Evolutionary conservation across 495 filamentous ascomycete genomes (phyloP), one percentile per base, ranked within the genome.

Genomic region (Extremus antarcticus): DNA sequence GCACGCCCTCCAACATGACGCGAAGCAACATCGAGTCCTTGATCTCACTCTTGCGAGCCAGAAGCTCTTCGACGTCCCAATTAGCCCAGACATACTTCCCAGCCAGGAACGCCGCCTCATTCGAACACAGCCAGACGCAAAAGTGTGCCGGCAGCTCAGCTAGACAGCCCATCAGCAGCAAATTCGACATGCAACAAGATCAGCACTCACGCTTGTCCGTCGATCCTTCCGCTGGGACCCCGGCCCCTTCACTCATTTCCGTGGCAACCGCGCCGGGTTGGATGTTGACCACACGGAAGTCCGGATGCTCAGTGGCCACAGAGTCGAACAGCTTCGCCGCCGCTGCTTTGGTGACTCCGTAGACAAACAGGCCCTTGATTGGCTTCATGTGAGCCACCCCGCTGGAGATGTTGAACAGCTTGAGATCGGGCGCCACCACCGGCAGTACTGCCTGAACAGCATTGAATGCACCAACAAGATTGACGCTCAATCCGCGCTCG

Each of bases 201-300:
- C n/a, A n/a, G n/a, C n/a, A n/a, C n/a, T n/a, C 35, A 40, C n/a
- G 35, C 35, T 40, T 40, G 35, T 40, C 35, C 40, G 52, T 63
- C 64, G 41, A 53, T 57, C 25, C 68, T 54, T 51, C 67, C 67
- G 9, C 68, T n/a, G 10, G 10, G 10, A n/a, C 35, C 35, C 35
- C 67, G 0, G 58, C 66, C 47, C 66, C 65, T 10, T 54, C 60
- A 25, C 63, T 70, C 69, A 73, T 71, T 9, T 52, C 71, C 47
- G 71, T 74, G 43, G 66, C 65, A 49, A 72, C 71, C 25, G 69
- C 55, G 0, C 74, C 74, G n/a, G 74, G 74, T 55, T 77, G 74
- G 10, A 73, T 50, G 64, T 70, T 63, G 46, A 69, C 71, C 19
- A 76, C 60, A 47, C 65, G 60, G 19, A 76, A 16, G 21, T 65